Conservation (phyloP, 306 rosid species). For the Vigna trinervia region DNA sequence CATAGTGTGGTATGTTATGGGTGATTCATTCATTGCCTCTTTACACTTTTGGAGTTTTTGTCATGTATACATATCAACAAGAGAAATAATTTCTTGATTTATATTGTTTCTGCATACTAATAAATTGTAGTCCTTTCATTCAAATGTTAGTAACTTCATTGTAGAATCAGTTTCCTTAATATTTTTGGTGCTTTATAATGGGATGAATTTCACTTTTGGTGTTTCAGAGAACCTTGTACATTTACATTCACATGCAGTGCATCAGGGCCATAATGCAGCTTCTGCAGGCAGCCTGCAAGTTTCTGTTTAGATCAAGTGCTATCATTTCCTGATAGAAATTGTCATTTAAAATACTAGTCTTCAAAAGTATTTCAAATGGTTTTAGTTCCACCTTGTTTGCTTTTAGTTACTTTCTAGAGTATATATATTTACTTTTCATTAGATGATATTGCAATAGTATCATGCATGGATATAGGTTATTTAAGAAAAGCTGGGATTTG, state of each 20-base stretch:
- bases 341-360: background rate
- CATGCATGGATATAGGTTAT: no score
- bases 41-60: conserved; percentile 34
- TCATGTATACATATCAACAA: conserved; percentile 42
- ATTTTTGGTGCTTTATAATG: background rate
- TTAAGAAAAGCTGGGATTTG: no score
- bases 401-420: background rate
- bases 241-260: background rate
- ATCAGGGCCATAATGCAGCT: background rate
- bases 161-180: background rate
- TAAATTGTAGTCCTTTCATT: background rate
- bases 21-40: conserved; percentile 37
- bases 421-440: no score
- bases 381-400: background rate
- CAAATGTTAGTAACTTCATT: background rate
- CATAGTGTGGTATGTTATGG: conserved; percentile 3
- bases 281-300: background rate
- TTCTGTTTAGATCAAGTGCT: background rate
- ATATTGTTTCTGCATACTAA: background rate
- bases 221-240: background rate
- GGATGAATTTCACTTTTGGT: background rate
- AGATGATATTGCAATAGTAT: no score
- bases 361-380: background rate
- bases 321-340: background rate
- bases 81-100: conserved; percentile 18